Base-by-base conservation (phyloP, 768 basidiomycete species). In the Botryobasidium botryosum region DNA sequence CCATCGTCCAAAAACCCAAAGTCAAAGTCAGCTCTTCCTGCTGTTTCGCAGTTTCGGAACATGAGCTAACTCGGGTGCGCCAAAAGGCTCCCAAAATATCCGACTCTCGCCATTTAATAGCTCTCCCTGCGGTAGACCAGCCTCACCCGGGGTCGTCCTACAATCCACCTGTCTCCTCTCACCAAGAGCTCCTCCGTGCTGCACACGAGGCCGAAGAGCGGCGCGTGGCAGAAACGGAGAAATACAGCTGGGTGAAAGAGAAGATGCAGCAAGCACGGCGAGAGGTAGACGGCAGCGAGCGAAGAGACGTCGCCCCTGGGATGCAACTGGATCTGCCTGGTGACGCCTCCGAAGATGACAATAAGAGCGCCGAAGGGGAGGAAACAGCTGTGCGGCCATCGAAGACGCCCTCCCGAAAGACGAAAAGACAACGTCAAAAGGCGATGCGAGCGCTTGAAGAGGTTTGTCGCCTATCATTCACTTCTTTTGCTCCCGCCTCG, bases 121-220 rank as follows among this genome's bases (percentile, higher is more conserved):
- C 70, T 6, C 51, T 80, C 0, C 73, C 79, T 1, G 79, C 84
- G 1, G 71, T 87, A 1, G 53, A 64, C 1, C 62, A 75, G 3
- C 90, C 90, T 0, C 83, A 84, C 51, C 74, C 74, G 26, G 90
- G 90, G 17, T 71, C 79, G 3, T 90, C 86, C 15, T 96, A 96
- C 57, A 94, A 94, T 57, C 90, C 90, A 0, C 74, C 76, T 0
- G 73, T 70, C 1, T 67, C 71, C 3, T 74, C 78, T 0, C 83
- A 92, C 52, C 70, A 73, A 40, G 73, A 74, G 40, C 71, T 92
- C 4, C 57, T 96, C 18, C 62, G 69, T 10, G 61, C 70, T 41
- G 90, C 87, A 0, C 69, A 75, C 42, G 69, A 74, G 48, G 58
- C 68, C 12, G 90, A 90, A 59, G 69, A 70, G 53, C 68, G 67